Base-by-base conservation (phyloP, 805 yeast genomes). In the Yamadazyma nakazawae region DNA sequence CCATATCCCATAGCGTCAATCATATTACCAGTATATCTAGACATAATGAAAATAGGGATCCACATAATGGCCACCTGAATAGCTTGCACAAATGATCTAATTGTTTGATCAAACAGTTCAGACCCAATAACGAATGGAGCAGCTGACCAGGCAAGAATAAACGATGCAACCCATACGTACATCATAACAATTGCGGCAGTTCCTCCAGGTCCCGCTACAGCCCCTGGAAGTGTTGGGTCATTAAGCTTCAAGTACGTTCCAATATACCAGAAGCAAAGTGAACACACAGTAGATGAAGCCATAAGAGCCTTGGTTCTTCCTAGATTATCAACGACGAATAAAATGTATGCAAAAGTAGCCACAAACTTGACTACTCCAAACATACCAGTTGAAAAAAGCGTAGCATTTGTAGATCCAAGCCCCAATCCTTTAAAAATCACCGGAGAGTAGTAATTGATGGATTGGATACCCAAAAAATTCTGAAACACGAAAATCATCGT, bases 381-480 rank as follows among this genome's bases (percentile, higher is more conserved):
- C 46, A 78, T 61, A 43, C 82, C 82, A 4, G 81, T 76, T 4
- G 81, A 74, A 12, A 75, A 67, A 38, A 78, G 64, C 2, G 73
- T 68, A 0, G 79, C 71, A 42, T 72, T 64, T 5, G 73, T 59
- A 1, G 80, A 77, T 18, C 59, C 58, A 16, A 78, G 68, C 13
- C 82, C 82, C 46, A 78, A 64, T 2, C 78, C 67, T 51, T 69
- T 64, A 60, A 78, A 75, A 37, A 78, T 67, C 12, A 71, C 67
- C 28, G 80, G 80, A 13, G 81, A 75, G 56, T 78, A 79, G 58
- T 79, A 79, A 37, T 72, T 76, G 42, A 76, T 66, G 24, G 80
- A 77, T 48, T 75, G 69, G 52, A 78, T 73, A 35, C 81, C 80
- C 46, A 68, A 66, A 24, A 74, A 67, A 51, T 73, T 74, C 49